Conservation (phyloP, 768 basidiomycete species). For the Collybiopsis confluens region DNA sequence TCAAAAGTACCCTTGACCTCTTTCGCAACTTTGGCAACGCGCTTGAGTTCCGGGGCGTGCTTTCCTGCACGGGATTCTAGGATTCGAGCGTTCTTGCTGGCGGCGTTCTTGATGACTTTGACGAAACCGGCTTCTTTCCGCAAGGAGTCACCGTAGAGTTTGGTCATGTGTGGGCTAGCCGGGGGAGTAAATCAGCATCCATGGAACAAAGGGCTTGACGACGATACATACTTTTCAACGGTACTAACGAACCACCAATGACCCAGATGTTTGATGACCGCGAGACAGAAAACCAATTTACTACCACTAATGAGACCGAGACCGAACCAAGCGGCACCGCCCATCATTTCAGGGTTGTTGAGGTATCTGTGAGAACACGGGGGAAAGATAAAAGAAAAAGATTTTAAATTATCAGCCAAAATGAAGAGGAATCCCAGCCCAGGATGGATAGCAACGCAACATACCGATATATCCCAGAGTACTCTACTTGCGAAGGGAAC, state of each 20-base stretch:
- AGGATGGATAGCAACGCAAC: constrained; percentile 12
- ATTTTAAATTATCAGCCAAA: not conserved
- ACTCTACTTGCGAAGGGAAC: constrained; percentile 85
- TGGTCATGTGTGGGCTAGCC: constrained; percentile 99
- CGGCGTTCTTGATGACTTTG: constrained; percentile 95
- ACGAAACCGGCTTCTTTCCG: constrained; percentile 96
- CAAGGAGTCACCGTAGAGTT: constrained; percentile 88
- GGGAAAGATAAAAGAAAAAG: not conserved
- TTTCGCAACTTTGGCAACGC: constrained; percentile 65
- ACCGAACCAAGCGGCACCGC: constrained; percentile 93
- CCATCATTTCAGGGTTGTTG: constrained; percentile 95
- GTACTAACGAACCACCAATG: constrained; percentile 95
- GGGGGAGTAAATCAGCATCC: too few species aligned
- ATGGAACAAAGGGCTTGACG: constrained; percentile 23
- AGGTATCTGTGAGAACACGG: constrained; percentile 53
- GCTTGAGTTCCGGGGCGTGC: constrained; percentile 78
- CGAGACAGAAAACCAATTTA: constrained; percentile 84
- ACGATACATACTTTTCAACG: constrained; percentile 96
- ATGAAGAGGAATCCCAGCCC: not conserved
- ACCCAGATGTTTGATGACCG: constrained; percentile 78
- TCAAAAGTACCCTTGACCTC: constrained; percentile 95
- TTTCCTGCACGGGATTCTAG: constrained; percentile 74
- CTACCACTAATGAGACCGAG: constrained; percentile 87
- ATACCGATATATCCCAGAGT: constrained; percentile 95
- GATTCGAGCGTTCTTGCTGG: constrained; percentile 73